Evolutionary conservation across 208 protist genomes (phyloP).

Genomic region (Acanthamoeba triangularis): DNA sequence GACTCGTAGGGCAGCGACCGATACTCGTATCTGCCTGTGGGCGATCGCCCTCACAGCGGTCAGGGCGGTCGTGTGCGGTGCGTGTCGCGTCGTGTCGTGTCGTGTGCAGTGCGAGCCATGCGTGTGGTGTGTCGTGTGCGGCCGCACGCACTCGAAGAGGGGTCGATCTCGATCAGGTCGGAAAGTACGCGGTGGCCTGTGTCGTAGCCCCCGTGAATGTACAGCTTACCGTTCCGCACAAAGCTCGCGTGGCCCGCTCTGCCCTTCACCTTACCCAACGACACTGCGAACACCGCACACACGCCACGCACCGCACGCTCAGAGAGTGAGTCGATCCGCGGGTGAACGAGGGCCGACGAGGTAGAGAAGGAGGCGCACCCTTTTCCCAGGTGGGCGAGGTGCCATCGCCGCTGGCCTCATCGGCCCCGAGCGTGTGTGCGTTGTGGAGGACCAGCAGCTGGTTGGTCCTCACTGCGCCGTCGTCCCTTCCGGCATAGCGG

Average conservation of each 20-base stretch:
- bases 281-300: not conserved
- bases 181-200: not conserved
- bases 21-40: not conserved
- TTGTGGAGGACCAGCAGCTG: conserved; percentile 52
- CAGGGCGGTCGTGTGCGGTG: too few species aligned
- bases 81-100: too few species aligned
- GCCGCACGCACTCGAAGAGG: conserved; percentile 2
- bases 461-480: conserved; percentile 25
- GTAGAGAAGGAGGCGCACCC: not conserved
- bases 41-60: not conserved
- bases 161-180: conserved; percentile 58
- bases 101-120: too few species aligned
- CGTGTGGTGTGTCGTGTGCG: too few species aligned
- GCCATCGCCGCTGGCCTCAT: not conserved
- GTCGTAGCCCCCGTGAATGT: conserved; percentile 66
- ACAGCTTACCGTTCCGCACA: conserved; percentile 40
- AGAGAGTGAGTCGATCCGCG: too few species aligned
- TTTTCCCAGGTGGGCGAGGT: not conserved
- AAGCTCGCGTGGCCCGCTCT: conserved; percentile 50
- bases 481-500: not conserved
- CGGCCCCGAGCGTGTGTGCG: not conserved
- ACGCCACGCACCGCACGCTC: too few species aligned
- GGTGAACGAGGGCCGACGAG: too few species aligned
- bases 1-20: not conserved
- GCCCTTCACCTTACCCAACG: conserved; percentile 23